A percentile compares a stretch with the other conserved stretches of the same genome.
Conservation (phyloP, 805 yeast species). For the Sungouiozyma ichnusensis region DNA sequence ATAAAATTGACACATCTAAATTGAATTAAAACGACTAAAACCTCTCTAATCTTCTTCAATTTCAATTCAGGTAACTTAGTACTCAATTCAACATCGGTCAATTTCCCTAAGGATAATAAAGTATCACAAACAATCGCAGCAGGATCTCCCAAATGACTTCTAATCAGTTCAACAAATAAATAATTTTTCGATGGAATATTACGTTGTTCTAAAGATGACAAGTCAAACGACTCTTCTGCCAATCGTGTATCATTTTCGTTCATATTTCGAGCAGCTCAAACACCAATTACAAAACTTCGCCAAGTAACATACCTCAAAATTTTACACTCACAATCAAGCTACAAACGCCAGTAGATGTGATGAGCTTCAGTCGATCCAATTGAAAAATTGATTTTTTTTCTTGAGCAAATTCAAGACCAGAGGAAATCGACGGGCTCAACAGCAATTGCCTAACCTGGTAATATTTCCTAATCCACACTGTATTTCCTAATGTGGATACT, state of each 20-base stretch:
- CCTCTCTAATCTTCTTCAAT: slow-evolving; percentile 42
- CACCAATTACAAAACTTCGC: background rate
- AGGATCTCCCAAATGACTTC: slow-evolving; percentile 56
- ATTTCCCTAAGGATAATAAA: slow-evolving; percentile 58
- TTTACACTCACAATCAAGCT: no score
- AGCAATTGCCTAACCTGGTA: no score
- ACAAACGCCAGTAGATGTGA: no score
- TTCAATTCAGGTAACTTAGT: slow-evolving; percentile 36
- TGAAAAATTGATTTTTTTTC: background rate
- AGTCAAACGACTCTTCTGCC: background rate
- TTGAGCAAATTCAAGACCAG: no score
- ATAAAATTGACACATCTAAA: slow-evolving; percentile 64
- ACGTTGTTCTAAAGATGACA: slow-evolving; percentile 31
- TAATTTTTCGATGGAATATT: slow-evolving; percentile 55
- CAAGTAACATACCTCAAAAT: no score
- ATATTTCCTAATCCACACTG: background rate
- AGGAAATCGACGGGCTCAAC: no score
- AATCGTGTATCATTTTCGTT: background rate
- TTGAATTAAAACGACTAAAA: slow-evolving; percentile 70
- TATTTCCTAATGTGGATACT: background rate
- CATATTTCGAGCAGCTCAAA: background rate
- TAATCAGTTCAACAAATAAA: slow-evolving; percentile 43
- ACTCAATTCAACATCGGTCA: slow-evolving; percentile 45
- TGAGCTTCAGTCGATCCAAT: no score
- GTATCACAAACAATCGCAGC: slow-evolving; percentile 54